Evolutionary conservation across 345 rosid species (phyloP).

Genomic region (Euphorbia peplus): DNA sequence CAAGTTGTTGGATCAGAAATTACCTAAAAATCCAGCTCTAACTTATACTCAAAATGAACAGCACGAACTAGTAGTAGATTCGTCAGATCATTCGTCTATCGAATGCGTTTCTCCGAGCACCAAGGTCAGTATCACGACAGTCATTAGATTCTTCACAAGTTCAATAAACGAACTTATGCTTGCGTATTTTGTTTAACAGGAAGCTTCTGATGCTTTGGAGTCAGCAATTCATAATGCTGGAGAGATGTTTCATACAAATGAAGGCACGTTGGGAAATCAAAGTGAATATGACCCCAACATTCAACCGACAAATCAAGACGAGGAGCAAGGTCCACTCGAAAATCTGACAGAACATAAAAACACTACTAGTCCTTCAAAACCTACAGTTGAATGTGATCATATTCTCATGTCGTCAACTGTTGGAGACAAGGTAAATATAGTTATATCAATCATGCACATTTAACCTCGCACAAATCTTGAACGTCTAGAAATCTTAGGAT

Average conservation of each 20-base stretch:
- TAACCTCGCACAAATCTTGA: not conserved
- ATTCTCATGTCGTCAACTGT: conserved; percentile 6
- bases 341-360: conserved; percentile 14
- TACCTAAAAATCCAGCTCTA: conserved; percentile 12
- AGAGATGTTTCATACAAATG: not conserved
- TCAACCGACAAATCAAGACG: conserved; percentile 12
- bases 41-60: conserved; percentile 17
- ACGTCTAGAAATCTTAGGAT: not conserved
- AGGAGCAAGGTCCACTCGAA: conserved; percentile 18
- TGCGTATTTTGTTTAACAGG: conserved; percentile 26
- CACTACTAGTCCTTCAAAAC: conserved; percentile 15
- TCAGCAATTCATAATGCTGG: conserved; percentile 7
- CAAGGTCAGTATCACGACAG: conserved; percentile 27
- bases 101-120: conserved; percentile 4
- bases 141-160: not conserved
- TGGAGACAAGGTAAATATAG: conserved; percentile 28
- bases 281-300: conserved; percentile 5
- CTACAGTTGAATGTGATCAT: conserved; percentile 8
- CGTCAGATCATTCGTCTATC: conserved; percentile 11
- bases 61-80: conserved; percentile 13
- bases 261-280: conserved; percentile 5
- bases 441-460: too few relatives aligned
- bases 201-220: conserved; percentile 2
- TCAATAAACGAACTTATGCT: not conserved
- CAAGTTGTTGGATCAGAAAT: conserved; percentile 19